These are phyloP conservation scores for Schoenoplectus triqueter DNA, from an alignment of 202 grass and related monocot genomes.

Conservation along the genomic window DNA sequence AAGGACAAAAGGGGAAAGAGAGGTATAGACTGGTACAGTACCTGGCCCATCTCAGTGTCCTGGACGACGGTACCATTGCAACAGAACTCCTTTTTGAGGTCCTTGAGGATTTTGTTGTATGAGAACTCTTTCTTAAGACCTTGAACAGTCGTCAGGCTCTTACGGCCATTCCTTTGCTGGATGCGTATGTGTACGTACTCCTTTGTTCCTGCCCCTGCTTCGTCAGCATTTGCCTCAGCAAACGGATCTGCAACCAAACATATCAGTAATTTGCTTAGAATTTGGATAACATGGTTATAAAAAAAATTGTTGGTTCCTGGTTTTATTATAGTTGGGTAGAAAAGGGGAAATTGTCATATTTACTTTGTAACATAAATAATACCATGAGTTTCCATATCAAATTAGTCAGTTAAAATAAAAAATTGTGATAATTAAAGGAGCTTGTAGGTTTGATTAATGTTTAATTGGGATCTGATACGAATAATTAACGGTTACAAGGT, in stretches of 20 bases:
- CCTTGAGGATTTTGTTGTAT: conserved; percentile 98
- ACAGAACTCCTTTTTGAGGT: conserved; percentile 97
- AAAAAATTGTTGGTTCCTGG: not conserved
- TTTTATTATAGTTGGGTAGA: not conserved
- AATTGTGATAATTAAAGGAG: not conserved
- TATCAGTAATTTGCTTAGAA: not conserved
- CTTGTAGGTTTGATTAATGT: not conserved
- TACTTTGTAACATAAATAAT: not conserved
- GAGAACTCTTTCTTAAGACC: conserved; percentile 92
- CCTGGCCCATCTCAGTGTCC: conserved; percentile 96
- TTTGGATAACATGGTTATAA: not conserved
- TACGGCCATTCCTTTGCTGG: conserved; percentile 92
- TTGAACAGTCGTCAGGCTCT: conserved; percentile 97
- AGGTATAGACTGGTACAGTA: conserved; percentile 27
- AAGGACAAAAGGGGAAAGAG: not conserved
- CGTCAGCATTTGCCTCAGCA: conserved; percentile 98
- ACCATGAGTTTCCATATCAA: not conserved
- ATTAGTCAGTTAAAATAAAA: not conserved
- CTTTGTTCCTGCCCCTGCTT: conserved; percentile 89
- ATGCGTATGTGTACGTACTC: conserved; percentile 95
- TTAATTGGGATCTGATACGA: not conserved
- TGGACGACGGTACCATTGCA: conserved; percentile 99
- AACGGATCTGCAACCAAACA: conserved; percentile 68
- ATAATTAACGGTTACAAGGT: not conserved
- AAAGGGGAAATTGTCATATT: not conserved